phyloP scores from a whole-genome alignment of 371 early-diverging fungal species.

The Conidiobolus incongruus region DNA sequence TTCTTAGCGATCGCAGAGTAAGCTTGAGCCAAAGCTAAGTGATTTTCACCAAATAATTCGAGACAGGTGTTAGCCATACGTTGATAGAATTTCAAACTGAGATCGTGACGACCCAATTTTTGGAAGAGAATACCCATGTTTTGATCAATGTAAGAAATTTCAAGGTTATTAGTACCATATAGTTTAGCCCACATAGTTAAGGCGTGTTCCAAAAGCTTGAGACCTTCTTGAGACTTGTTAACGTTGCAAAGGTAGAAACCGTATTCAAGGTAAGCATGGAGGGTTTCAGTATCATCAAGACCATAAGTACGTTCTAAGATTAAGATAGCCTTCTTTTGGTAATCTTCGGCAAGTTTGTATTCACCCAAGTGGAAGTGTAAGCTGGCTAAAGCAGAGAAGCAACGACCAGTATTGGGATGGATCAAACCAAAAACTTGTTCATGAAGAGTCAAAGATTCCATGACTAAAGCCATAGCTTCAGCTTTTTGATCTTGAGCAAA shows the following conservation, averaged over 20 bases:
- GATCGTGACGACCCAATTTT: constrained; percentile 2
- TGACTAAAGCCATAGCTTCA: constrained; percentile 54
- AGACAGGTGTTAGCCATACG: constrained; percentile 11
- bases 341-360: constrained; percentile 40
- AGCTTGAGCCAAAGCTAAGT: constrained; percentile 8
- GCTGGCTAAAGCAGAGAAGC: constrained; percentile 72
- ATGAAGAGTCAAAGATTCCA: constrained; percentile 63
- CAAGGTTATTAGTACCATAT: constrained; percentile 55
- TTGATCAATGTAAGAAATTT: constrained; percentile 51
- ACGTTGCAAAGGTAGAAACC: constrained; percentile 69
- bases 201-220: constrained; percentile 60
- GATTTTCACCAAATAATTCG: not conserved
- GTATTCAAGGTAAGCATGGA: constrained; percentile 72
- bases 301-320: constrained; percentile 68
- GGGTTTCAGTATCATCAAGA: constrained; percentile 67
- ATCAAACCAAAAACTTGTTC: constrained; percentile 83
- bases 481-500: constrained; percentile 48
- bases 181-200: constrained; percentile 60
- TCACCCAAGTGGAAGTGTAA: constrained; percentile 62
- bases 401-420: constrained; percentile 68
- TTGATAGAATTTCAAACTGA: constrained; percentile 33
- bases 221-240: constrained; percentile 48
- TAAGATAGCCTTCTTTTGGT: constrained; percentile 70
- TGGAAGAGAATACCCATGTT: not conserved
- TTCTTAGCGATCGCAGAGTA: constrained; percentile 57